A percentile compares a stretch with the other conserved stretches of the same genome.
Evolutionary conservation across 192 early-diverging fungal species (phyloP).

Genomic region (Coemansia sp.): DNA sequence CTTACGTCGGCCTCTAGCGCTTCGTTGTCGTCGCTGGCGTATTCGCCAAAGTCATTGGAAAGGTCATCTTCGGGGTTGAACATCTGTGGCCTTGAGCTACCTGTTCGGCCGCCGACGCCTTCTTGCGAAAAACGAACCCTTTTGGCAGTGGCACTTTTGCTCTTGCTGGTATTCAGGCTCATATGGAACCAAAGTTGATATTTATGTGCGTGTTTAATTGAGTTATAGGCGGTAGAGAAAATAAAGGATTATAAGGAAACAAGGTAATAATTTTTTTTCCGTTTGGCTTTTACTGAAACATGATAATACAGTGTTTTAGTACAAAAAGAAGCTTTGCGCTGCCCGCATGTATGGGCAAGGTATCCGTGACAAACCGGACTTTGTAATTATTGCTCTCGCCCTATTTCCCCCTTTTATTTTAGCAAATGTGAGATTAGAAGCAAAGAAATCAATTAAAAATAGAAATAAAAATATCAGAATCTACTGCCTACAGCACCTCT

Average conservation of each 20-base stretch:
- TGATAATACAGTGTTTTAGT: no score
- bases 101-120: not conserved
- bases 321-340: not conserved
- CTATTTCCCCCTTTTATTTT: no score
- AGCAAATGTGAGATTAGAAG: no score
- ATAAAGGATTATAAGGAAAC: not conserved
- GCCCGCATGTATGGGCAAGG: not conserved
- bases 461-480: no score
- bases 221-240: not conserved
- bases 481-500: conserved; percentile 8
- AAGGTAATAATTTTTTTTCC: not conserved
- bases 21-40: conserved; percentile 28
- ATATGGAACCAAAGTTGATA: not conserved
- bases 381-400: no score
- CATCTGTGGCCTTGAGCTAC: not conserved
- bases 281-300: no score
- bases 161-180: not conserved
- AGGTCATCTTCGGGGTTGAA: not conserved
- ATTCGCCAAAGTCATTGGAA: not conserved
- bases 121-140: conserved; percentile 6
- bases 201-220: not conserved
- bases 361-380: not conserved
- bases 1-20: conserved; percentile 39
- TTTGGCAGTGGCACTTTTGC: not conserved
- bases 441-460: not conserved